Base-by-base conservation (phyloP, 2,329 filamentous ascomycete species). In the Pseudogymnoascus sp. region DNA sequence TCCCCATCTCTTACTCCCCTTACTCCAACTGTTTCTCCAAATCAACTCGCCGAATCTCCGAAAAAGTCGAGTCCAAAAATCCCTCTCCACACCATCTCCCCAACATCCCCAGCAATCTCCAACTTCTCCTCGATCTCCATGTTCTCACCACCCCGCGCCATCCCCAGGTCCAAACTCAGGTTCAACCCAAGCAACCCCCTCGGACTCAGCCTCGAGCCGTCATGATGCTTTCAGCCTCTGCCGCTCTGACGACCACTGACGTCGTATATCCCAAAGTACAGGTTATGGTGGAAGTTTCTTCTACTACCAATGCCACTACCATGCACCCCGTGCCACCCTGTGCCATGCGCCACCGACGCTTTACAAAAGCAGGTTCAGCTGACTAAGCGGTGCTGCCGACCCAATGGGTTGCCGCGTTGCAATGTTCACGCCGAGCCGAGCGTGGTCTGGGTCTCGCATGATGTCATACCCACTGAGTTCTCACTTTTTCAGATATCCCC, bases 311-410 rank as follows among this genome's bases (percentile, higher is more conserved):
- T 85, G 21, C 21, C 21, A 21, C 21, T 21, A 21, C 21, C 21
- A 21, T 21, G 58, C 77, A 81, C 68, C 82, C 80, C 9, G 82
- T 85, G 4, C 81, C 83, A 2, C 83, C 82, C 0, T 85, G 82
- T 81, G 82, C 78, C 10, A 5, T 33, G n/a, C 48, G 48, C 29
- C 48, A 55, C 48, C 48, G 48, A 21, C 29, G 17, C 48, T 12
- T 8, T 3, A 21, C 29, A 55, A 55, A 33, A 55, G 5, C 48
- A 55, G 48, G 48, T 55, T 55, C 48, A 4, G 48, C 48, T 55
- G 48, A 55, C 48, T 55, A 55, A 55, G 48, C 29, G 4, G 29
- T 7, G 21, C 2, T 55, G 48, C 48, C 48, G 48, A 55, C 48
- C 48, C 48, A 55, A 55, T 55, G 48, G 15, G 27, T 33, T 55